Base-by-base conservation (phyloP, 345 rosid species). In the Luvunga scandens region DNA sequence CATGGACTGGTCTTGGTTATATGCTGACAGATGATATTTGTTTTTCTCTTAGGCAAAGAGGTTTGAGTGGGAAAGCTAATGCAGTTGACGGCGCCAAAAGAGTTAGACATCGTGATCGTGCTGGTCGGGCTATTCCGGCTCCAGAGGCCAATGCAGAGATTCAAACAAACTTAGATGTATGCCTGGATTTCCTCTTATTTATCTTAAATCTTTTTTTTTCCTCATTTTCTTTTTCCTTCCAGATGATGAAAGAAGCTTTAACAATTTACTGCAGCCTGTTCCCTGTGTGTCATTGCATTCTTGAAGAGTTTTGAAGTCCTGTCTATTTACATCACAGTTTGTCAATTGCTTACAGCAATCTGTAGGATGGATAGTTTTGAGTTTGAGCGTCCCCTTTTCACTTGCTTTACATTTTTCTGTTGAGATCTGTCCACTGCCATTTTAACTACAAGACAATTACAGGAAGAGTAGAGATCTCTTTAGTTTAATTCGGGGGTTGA, bases 111-210 rank as follows among this genome's bases (percentile, higher is more conserved):
- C 87, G 84, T 53, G 91, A 90, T 79, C 91, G 90, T 42, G 78
- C 83, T 75, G 88, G 88, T 36, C 84, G 92, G 79, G 92, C 92
- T 56, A 22, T 89, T 84, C 98, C 95, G 56, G 97, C 88, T n/a
- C 91, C 97, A 0, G 97, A 94, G 83, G 97, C 97, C 84, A 94
- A 90, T 83, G 97, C 97, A 5, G 98, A 94, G 87, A 86, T 73
- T 78, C 96, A 89, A 80, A 75, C 94, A 48, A 89, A 86, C 80
- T 82, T 91, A 81, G 91, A 90, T 80, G 96, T 91, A 72, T 34
- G 83, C 77, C 21, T 42, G 81, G 75, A 18, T 33, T 28, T 56
- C 45, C 65, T 7, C 59, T 62, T 63, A 27, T 62, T 69, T 21
- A 27, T 60, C 13, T 64, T 21, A 16, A 48, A 48, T 34, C 36